Evolutionary conservation across 192 early-diverging fungal genomes (phyloP).

Genomic region (Linnemannia zychae): DNA sequence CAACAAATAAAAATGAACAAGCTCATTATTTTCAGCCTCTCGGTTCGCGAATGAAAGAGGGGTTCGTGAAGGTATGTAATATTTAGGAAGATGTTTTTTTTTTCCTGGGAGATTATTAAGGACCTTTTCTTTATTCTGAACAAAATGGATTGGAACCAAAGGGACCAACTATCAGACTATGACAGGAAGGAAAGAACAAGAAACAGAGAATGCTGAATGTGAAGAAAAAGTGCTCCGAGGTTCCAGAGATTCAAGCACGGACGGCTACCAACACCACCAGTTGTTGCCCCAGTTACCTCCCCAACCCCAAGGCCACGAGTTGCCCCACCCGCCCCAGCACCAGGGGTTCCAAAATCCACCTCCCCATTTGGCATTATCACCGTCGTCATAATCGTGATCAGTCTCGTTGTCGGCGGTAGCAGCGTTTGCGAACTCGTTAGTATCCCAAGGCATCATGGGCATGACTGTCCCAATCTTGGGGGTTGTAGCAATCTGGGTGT

Average conservation of each 20-base stretch:
- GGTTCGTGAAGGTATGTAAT: not conserved
- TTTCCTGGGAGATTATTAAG: not conserved
- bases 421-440: not conserved
- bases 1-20: not conserved
- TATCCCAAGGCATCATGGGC: not conserved
- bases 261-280: not conserved
- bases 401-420: too few species aligned
- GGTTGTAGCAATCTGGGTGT: not conserved
- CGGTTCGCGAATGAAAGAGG: not conserved
- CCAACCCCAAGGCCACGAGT: not conserved
- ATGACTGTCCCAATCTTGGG: not conserved
- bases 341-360: not conserved
- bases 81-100: too few species aligned
- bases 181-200: not conserved
- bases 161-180: not conserved
- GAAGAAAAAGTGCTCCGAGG: not conserved
- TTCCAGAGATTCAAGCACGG: not conserved
- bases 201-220: not conserved
- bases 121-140: not conserved
- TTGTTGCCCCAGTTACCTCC: not conserved
- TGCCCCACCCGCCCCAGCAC: constrained; percentile 2
- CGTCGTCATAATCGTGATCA: too few species aligned
- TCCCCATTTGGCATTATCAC: constrained; percentile 16
- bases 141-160: not conserved
- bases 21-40: not conserved